phyloP scores from a whole-genome alignment of 208 protist species.

The Wallacemonas sp. region DNA sequence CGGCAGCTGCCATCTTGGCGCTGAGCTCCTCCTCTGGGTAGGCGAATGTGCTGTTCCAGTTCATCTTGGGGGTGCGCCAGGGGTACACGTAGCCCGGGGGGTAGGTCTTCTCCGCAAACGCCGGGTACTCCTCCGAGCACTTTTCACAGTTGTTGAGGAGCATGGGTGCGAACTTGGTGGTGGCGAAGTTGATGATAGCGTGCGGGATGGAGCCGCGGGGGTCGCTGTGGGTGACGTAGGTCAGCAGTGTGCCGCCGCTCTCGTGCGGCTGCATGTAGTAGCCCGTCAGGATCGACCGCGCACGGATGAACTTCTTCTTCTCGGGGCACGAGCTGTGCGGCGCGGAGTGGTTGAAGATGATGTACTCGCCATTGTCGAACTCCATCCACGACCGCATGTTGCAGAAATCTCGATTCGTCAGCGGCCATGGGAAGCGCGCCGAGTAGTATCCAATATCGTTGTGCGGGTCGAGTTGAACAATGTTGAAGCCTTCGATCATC shows the following conservation, averaged over 20 bases:
- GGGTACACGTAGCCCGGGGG: slow-evolving; percentile 44
- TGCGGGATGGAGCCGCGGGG: slow-evolving; percentile 84
- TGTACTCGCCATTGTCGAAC: slow-evolving; percentile 86
- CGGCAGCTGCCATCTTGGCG: slow-evolving; percentile 3
- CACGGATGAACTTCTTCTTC: slow-evolving; percentile 80
- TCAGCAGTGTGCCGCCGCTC: slow-evolving; percentile 51
- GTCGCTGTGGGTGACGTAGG: slow-evolving; percentile 88
- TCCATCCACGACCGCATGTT: slow-evolving; percentile 94
- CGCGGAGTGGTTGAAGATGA: slow-evolving; percentile 93
- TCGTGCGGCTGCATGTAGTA: slow-evolving; percentile 76
- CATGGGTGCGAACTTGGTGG: slow-evolving; percentile 58
- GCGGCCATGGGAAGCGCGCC: slow-evolving; percentile 83
- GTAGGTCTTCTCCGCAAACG: slow-evolving; percentile 61
- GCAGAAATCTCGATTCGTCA: slow-evolving; percentile 91
- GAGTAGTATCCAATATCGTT: slow-evolving; percentile 93
- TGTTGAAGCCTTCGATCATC: slow-evolving; percentile 90
- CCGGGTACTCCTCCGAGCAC: slow-evolving; percentile 66
- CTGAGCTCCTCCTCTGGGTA: slow-evolving; percentile 58
- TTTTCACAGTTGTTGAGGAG: slow-evolving; percentile 72
- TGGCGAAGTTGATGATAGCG: slow-evolving; percentile 77
- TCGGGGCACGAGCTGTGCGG: slow-evolving; percentile 72
- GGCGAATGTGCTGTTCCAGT: slow-evolving; percentile 70
- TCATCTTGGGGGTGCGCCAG: slow-evolving; percentile 82
- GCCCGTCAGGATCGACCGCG: slow-evolving; percentile 80
- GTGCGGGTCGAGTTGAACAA: slow-evolving; percentile 72